Evolutionary conservation across 2,329 filamentous ascomycete genomes (phyloP).

Genomic region (Trichoderma pleuroti): DNA sequence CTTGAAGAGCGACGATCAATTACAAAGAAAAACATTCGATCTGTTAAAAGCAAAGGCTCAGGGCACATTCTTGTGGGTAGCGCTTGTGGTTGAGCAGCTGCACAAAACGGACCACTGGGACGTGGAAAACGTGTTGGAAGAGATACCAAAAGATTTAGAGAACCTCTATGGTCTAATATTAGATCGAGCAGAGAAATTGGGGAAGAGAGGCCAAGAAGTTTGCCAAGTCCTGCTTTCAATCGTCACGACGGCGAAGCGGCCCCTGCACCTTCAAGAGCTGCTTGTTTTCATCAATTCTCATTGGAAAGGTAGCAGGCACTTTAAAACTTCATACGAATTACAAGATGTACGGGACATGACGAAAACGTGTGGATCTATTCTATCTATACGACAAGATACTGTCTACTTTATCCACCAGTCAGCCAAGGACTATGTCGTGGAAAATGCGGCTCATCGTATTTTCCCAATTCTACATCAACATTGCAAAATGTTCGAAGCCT

Average conservation of each 20-base stretch:
- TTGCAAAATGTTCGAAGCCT: neutral
- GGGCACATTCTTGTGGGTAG: neutral
- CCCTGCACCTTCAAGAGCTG: neutral
- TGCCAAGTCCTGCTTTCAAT: neutral
- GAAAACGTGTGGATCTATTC: neutral
- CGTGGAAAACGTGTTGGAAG: neutral
- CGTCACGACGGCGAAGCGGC: neutral
- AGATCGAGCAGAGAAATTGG: neutral
- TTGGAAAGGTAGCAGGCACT: neutral
- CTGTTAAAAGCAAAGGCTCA: neutral
- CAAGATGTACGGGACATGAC: neutral
- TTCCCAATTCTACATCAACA: neutral
- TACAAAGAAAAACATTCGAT: neutral
- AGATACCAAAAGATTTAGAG: neutral
- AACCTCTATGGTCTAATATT: neutral
- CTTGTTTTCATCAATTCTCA: neutral
- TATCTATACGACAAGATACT: neutral
- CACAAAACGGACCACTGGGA: neutral
- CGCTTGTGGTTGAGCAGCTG: neutral
- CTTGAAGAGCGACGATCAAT: neutral
- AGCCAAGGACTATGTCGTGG: neutral
- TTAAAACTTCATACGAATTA: neutral
- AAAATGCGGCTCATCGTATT: neutral
- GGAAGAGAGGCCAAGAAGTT: neutral
- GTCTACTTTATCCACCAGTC: neutral